Conservation (phyloP, 805 yeast species). For the Pichia deserticola region DNA sequence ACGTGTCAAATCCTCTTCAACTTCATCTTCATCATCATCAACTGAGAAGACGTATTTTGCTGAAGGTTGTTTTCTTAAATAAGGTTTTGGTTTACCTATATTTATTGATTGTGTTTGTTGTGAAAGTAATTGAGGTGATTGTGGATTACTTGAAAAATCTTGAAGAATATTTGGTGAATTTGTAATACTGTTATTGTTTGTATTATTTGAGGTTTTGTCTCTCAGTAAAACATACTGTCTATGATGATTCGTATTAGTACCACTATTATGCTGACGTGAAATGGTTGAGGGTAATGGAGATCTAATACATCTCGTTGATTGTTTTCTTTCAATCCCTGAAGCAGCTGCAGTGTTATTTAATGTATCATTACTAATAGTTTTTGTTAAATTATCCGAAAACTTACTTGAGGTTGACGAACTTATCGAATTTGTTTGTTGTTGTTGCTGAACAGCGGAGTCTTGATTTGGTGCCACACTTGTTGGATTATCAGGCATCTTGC, state of each 20-base stretch:
- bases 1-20: constrained; percentile 49
- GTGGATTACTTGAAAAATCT: constrained; percentile 12
- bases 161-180: constrained; percentile 7
- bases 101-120: background rate
- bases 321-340: constrained; percentile 3
- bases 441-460: too few relatives aligned
- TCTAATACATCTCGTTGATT: constrained; percentile 10
- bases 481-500: too few relatives aligned
- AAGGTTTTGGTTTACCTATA: constrained; percentile 17
- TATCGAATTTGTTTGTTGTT: too few relatives aligned
- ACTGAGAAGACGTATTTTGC: constrained; percentile 54
- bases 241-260: constrained; percentile 23
- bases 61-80: constrained; percentile 22
- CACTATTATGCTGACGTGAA: constrained; percentile 11
- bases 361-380: background rate
- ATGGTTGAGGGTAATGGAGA: constrained; percentile 14
- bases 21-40: constrained; percentile 74
- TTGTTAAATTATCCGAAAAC: too few relatives aligned
- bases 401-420: too few relatives aligned
- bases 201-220: constrained; percentile 16
- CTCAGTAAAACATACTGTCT: constrained; percentile 26
- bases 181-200: background rate
- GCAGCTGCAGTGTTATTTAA: background rate
- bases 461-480: too few relatives aligned
- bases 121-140: constrained; percentile 11